These are phyloP conservation scores for Aspergillus carbonarius DNA, from an alignment of 2,329 filamentous ascomycete species.

Conservation along the genomic window DNA sequence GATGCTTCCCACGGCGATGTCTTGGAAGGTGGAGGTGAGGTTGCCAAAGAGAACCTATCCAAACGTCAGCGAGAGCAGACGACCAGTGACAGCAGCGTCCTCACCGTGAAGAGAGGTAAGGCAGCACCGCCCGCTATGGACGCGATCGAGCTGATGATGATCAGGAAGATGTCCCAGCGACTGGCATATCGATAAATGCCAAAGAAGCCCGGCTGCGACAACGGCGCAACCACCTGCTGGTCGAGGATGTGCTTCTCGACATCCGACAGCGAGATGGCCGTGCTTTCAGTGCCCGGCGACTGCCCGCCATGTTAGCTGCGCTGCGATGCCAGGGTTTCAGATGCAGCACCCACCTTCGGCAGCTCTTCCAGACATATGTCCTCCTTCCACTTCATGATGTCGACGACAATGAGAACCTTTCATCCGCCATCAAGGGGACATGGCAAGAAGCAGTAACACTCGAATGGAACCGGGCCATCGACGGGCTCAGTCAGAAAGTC, in stretches of 20 bases:
- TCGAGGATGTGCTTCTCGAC: constrained; percentile 62
- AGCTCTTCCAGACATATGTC: constrained; percentile 1
- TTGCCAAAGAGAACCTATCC: constrained; percentile 66
- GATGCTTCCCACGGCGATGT: constrained; percentile 55
- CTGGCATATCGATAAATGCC: constrained; percentile 68
- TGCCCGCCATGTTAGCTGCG: background rate
- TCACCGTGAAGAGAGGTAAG: constrained; percentile 71
- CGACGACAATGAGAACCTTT: background rate
- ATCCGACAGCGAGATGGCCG: constrained; percentile 31
- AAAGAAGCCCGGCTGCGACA: constrained; percentile 59
- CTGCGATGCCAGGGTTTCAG: background rate
- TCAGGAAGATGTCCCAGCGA: constrained; percentile 60
- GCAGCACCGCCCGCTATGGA: constrained; percentile 71
- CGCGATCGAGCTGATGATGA: constrained; percentile 57
- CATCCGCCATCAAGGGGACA: background rate
- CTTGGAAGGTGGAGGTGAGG: constrained; percentile 68
- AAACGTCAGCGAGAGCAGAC: background rate
- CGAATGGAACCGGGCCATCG: background rate
- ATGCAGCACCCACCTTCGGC: background rate
- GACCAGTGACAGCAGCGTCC: background rate
- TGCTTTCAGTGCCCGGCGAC: constrained; percentile 2
- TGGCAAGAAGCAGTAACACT: background rate
- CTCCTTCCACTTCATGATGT: constrained; percentile 9
- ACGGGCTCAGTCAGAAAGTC: background rate
- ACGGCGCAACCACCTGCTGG: constrained; percentile 63